Conservation (phyloP, 441 rosid species). For the Aquilaria agallochum region DNA sequence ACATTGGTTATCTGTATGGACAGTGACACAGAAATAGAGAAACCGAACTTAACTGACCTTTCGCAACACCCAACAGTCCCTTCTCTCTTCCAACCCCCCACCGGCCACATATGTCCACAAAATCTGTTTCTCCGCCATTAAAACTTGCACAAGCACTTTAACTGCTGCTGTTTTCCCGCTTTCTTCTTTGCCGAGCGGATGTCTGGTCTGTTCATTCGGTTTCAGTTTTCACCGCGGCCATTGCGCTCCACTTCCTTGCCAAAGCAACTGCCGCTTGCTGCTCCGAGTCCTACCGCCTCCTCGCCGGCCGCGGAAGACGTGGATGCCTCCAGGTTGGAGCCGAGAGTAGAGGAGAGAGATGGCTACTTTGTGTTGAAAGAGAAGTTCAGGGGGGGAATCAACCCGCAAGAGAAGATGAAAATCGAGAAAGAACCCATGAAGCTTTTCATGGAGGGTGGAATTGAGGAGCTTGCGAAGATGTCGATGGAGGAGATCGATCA, state of each 20-base stretch:
- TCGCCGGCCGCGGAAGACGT: slow-evolving; percentile 25
- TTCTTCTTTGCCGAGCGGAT: slow-evolving; percentile 14
- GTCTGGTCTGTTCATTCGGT: slow-evolving; percentile 51
- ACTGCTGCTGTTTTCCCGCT: neutral
- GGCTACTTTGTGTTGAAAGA: slow-evolving; percentile 82
- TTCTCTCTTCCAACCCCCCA: slow-evolving; percentile 12
- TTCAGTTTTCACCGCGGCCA: slow-evolving; percentile 30
- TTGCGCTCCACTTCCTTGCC: slow-evolving; percentile 27
- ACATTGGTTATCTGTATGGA: neutral
- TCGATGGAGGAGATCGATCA: slow-evolving; percentile 76
- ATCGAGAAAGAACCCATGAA: slow-evolving; percentile 84
- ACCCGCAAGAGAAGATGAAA: slow-evolving; percentile 87
- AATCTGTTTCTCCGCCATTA: slow-evolving; percentile 7
- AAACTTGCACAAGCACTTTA: slow-evolving; percentile 1
- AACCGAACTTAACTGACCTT: slow-evolving; percentile 29
- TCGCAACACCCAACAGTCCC: slow-evolving; percentile 36
- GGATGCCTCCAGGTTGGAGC: slow-evolving; percentile 63
- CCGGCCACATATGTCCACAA: slow-evolving; percentile 17
- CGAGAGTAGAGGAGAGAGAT: slow-evolving; percentile 71
- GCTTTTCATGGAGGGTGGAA: slow-evolving; percentile 70
- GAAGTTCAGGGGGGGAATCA: slow-evolving; percentile 76
- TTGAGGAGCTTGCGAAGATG: slow-evolving; percentile 64
- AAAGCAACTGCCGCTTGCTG: slow-evolving; percentile 35
- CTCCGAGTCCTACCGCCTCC: slow-evolving; percentile 20
- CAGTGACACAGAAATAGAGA: neutral